Base-by-base conservation (phyloP, 2,329 filamentous ascomycete genomes). In the Hymenotorrendiella dingleyae region DNA sequence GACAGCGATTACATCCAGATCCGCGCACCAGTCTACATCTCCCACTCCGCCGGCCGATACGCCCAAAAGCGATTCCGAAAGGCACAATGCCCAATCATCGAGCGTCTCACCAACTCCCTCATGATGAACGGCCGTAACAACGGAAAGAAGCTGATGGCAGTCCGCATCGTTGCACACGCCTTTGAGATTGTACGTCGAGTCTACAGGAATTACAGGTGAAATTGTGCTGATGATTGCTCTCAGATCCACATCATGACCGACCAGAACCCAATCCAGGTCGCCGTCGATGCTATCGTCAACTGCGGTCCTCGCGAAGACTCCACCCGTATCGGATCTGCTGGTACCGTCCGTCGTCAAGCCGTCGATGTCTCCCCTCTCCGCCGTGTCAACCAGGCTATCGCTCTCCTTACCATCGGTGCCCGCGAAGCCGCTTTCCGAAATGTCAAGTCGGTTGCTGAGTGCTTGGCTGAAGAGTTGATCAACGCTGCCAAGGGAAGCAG, bases 111-210 rank as follows among this genome's bases (percentile, higher is more conserved):
- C 81, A 98, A 98, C 86, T 97, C 93, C 49, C 84, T 98, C 71
- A 98, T 98, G 94, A 97, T 97, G 91, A 95, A 98, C 84, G 93
- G 93, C 74, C 93, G 93, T 76, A 98, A 98, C 87, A 98, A 96
- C 86, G 93, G 93, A 75, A 98, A 98, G 86, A 98, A 98, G 88
- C 84, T 97, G 69, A 96, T 94, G 90, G 94, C 93, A 68, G 91
- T 97, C 72, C 89, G 93, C 75, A 98, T 98, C 63, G 90, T 98
- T 65, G 90, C 90, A 62, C 93, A 98, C 80, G 74, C 91, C 64
- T 98, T 98, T 75, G 94, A 98, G 81, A 98, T 98, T 71, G 91
- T 96, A 84, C 72, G 87, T 85, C 55, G 38, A 40, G 40, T 46
- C 45, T 29, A 41, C 22, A 17, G 43, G 17, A 42, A 47, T 36